A percentile compares a stretch with the other conserved stretches of the same genome.
Evolutionary conservation across 257 asterid genomes (phyloP).

Genomic region (Catharanthus roseus): DNA sequence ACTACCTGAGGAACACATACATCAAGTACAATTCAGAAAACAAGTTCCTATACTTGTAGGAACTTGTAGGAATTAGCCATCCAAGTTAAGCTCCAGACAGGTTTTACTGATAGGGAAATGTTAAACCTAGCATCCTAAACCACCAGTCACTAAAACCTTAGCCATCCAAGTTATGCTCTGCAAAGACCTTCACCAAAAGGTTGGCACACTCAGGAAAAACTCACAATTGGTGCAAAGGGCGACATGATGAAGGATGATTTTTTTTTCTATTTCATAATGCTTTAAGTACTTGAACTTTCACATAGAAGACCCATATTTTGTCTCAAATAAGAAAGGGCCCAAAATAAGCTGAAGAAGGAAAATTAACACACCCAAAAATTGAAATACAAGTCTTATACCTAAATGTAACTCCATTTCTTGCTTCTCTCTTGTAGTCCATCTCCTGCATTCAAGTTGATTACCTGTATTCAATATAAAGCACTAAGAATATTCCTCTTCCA

Average conservation of each 20-base stretch:
- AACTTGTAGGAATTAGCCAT: background rate
- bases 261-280: background rate
- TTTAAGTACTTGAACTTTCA: background rate
- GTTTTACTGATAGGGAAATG: background rate
- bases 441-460: conserved; percentile 99
- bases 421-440: conserved; percentile 91
- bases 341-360: background rate
- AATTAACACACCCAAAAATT: background rate
- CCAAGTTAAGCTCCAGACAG: too few species aligned
- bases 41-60: background rate
- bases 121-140: background rate
- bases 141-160: background rate
- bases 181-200: background rate
- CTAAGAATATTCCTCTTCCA: conserved; percentile 73
- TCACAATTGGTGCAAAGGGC: background rate
- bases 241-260: background rate
- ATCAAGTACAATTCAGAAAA: background rate
- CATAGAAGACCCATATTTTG: background rate
- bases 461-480: conserved; percentile 97
- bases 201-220: background rate
- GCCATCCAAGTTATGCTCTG: background rate
- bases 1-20: background rate
- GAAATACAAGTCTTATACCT: conserved; percentile 38
- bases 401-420: conserved; percentile 78
- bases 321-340: background rate